Evolutionary conservation across 176 grass and related monocot genomes (phyloP).

Genomic region (Carex myosuroides): DNA sequence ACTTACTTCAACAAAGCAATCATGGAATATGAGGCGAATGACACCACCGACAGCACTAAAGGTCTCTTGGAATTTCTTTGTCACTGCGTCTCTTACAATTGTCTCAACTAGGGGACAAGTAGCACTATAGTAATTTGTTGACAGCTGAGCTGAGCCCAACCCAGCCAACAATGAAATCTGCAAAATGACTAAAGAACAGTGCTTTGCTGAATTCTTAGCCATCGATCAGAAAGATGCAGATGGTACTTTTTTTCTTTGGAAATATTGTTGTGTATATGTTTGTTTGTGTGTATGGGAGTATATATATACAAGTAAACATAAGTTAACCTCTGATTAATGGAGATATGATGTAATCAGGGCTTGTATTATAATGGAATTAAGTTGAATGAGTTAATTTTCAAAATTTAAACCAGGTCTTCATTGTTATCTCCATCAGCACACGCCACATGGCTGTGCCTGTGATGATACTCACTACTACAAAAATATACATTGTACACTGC

Average conservation of each 20-base stretch:
- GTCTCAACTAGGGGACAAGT: constrained; percentile 60
- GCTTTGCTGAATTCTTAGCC: neutral
- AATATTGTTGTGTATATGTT: neutral
- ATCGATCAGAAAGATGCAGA: neutral
- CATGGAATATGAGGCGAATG: constrained; percentile 89
- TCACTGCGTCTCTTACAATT: constrained; percentile 48
- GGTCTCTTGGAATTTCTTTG: constrained; percentile 19
- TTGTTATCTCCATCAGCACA: neutral
- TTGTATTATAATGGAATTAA: neutral
- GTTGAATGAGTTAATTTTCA: neutral
- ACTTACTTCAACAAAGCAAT: constrained; percentile 69
- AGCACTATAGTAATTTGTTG: constrained; percentile 42
- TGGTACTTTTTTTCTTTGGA: neutral
- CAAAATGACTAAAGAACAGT: neutral
- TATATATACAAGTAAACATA: constrained; percentile 11
- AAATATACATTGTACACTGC: too few relatives aligned
- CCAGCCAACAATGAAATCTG: neutral
- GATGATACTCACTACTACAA: too few relatives aligned
- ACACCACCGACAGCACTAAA: constrained; percentile 39
- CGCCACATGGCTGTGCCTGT: neutral
- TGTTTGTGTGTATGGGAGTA: neutral
- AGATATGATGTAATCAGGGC: neutral
- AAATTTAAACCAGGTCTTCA: neutral
- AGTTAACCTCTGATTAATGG: neutral
- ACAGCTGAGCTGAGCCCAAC: constrained; percentile 39